Conservation (phyloP, 257 asterid species). For the Plantago elongata region DNA sequence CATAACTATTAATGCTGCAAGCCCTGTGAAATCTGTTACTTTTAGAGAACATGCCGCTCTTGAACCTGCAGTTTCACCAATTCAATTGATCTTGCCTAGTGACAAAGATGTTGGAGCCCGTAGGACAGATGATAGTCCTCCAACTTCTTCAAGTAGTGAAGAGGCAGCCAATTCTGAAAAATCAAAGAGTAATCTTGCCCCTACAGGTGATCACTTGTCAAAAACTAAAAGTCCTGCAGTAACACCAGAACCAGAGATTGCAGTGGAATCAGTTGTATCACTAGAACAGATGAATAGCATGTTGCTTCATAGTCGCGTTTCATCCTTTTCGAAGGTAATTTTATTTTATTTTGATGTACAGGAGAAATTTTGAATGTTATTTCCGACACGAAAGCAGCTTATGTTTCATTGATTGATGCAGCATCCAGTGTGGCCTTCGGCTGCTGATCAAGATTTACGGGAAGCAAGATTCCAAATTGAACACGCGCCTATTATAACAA, state of each 20-base stretch:
- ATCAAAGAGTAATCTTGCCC: slow-evolving; percentile 2
- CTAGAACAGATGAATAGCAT: slow-evolving; percentile 48
- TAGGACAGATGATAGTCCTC: slow-evolving; percentile 6
- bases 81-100: slow-evolving; percentile 16
- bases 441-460: slow-evolving; percentile 43
- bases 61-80: slow-evolving; percentile 24
- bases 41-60: background rate
- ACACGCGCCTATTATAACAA: slow-evolving; percentile 20
- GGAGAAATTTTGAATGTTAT: background rate
- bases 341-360: background rate
- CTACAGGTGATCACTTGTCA: background rate
- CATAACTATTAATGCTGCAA: background rate
- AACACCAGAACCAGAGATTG: slow-evolving; percentile 11
- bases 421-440: slow-evolving; percentile 50
- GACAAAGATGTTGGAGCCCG: background rate
- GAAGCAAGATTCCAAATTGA: slow-evolving; percentile 44
- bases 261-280: slow-evolving; percentile 26
- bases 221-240: slow-evolving; percentile 13
- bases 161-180: background rate
- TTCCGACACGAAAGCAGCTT: background rate
- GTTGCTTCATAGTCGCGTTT: slow-evolving; percentile 37
- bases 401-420: slow-evolving; percentile 20
- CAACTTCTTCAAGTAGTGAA: background rate
- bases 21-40: slow-evolving; percentile 4
- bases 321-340: slow-evolving; percentile 42